Evolutionary conservation across 2,329 filamentous ascomycete genomes (phyloP).

Genomic region (Fusarium duplospermum): DNA sequence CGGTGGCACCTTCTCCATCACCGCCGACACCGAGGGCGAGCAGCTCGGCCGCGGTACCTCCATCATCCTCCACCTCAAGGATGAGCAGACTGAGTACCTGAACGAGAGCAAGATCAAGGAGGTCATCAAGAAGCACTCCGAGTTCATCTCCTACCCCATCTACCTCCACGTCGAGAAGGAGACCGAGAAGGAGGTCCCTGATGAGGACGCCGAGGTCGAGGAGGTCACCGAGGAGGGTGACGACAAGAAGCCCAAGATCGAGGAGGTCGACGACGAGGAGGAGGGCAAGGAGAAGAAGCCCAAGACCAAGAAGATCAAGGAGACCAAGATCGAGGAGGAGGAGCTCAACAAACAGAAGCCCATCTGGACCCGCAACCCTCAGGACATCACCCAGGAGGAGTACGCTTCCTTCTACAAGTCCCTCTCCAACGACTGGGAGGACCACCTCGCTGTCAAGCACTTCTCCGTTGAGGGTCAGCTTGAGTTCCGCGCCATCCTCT

Average conservation of each 20-base stretch:
- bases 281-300: constrained; percentile 90
- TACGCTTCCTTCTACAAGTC: constrained; percentile 99
- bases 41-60: constrained; percentile 93
- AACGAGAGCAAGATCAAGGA: constrained; percentile 99
- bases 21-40: constrained; percentile 89
- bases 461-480: constrained; percentile 99
- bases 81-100: constrained; percentile 98
- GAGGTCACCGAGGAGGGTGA: constrained; percentile 75
- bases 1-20: constrained; percentile 96
- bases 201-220: constrained; percentile 86
- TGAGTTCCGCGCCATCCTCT: constrained; percentile 99
- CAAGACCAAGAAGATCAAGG: constrained; percentile 99
- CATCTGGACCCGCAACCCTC: constrained; percentile 99
- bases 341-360: constrained; percentile 99
- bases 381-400: constrained; percentile 95
- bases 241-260: constrained; percentile 95
- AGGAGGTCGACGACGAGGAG: constrained; percentile 89
- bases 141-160: constrained; percentile 99
- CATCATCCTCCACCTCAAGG: constrained; percentile 99
- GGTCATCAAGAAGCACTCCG: constrained; percentile 99
- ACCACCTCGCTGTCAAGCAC: constrained; percentile 99
- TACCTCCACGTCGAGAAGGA: constrained; percentile 99
- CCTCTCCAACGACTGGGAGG: constrained; percentile 99
- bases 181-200: constrained; percentile 97
- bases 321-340: constrained; percentile 98